Evolutionary conservation across 306 rosid species (phyloP), one percentile per base, ranked within the genome.

Genomic region (Abrus pulchellus): DNA sequence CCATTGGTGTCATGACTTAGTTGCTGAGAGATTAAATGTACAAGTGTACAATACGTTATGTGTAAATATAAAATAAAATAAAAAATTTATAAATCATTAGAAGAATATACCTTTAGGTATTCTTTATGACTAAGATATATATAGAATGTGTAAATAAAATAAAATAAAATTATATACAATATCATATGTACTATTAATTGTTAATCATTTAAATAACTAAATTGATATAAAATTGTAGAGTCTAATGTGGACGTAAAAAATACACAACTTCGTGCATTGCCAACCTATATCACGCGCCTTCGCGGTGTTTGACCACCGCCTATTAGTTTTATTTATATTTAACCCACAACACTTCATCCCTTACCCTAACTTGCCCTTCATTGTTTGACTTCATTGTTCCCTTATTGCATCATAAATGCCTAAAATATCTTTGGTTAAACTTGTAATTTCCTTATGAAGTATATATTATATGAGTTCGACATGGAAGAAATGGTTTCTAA

Each of bases 211-310:
- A 20, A 20, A 20, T 20, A 20, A 20, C 20, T 20, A 20, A 20
- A 20, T 20, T 20, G 20, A 36, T 29, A 56, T 47, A 52, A 79
- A 59, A 68, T 29, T 52, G 13, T 79, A 62, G 80, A 79, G 92
- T 87, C 92, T 89, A 90, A 92, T 68, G 56, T 84, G 94, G 79
- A 76, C 91, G 90, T 88, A 89, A 50, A 84, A 85, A 78, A 63
- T 72, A 86, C 90, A 84, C 87, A 85, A 83, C 67, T 86, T 88
- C 85, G 83, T 87, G 92, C 60, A 47, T 84, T 86, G 89, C 89
- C 92, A 82, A 92, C 94, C 86, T 77, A 81, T 77, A 81, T 82
- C 87, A 89, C 93, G 83, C 93, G 90, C 90, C 85, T 72, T 64
- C 63, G 75, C 83, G 69, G 84, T 86, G 89, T 90, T 85, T 91